Evolutionary conservation across 345 rosid species (phyloP).

Genomic region (Rubroshorea leprosula): DNA sequence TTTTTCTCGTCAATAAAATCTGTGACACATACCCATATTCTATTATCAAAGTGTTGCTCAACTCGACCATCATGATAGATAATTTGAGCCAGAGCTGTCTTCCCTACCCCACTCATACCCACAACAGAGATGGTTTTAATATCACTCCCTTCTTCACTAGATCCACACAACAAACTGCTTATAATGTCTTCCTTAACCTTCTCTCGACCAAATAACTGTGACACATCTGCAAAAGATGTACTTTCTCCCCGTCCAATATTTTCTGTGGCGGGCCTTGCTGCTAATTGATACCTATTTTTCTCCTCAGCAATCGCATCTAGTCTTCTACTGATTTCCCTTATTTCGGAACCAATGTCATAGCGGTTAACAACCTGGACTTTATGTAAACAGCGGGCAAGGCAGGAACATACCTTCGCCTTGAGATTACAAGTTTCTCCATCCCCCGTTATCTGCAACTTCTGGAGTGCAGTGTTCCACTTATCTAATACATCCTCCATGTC

Average conservation of each 20-base stretch:
- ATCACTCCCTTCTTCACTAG: neutral
- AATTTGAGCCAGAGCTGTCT: slow-evolving; percentile 6
- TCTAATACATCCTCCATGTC: slow-evolving; percentile 3
- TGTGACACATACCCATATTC: slow-evolving; percentile 6
- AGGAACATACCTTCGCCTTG: neutral
- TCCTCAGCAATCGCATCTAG: neutral
- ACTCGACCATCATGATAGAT: neutral
- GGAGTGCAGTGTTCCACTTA: neutral
- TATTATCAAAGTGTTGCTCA: neutral
- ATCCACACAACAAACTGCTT: neutral
- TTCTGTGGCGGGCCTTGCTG: neutral
- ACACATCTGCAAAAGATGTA: neutral
- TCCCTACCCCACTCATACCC: slow-evolving; percentile 7
- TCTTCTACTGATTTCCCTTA: neutral
- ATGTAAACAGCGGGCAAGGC: neutral
- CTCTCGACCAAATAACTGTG: neutral
- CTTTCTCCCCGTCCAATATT: neutral
- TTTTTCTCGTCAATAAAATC: neutral
- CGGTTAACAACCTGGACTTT: neutral
- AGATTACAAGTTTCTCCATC: too few species aligned
- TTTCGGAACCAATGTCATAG: neutral
- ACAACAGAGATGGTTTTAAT: neutral
- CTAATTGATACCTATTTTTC: neutral
- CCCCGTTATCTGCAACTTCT: neutral
- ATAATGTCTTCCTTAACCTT: neutral